Evolutionary conservation across 805 yeast genomes (phyloP).

Genomic region (Candida dajiaensis): DNA sequence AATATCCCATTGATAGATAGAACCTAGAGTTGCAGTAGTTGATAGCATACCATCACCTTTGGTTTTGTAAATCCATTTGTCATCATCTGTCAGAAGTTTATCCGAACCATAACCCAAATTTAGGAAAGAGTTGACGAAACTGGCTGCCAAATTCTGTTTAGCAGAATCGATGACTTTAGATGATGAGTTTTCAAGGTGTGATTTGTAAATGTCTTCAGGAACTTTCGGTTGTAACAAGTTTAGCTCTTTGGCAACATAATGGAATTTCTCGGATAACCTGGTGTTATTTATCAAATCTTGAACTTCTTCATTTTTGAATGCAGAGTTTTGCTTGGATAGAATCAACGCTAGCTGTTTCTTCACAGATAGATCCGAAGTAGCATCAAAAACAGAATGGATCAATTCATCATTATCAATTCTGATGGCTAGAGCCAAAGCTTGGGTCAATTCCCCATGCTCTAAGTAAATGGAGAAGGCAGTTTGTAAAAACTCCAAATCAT

Average conservation of each 20-base stretch:
- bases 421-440: constrained; percentile 86
- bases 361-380: constrained; percentile 64
- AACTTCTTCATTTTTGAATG: constrained; percentile 68
- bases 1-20: constrained; percentile 87
- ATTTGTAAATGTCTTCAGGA: constrained; percentile 92
- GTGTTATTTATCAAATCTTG: constrained; percentile 83
- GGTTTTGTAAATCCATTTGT: constrained; percentile 87
- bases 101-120: constrained; percentile 90
- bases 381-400: constrained; percentile 74
- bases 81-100: constrained; percentile 70
- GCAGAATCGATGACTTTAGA: constrained; percentile 72
- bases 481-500: constrained; percentile 76
- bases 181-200: constrained; percentile 75
- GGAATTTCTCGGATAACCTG: constrained; percentile 70
- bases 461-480: constrained; percentile 86
- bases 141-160: constrained; percentile 88
- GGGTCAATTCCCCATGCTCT: constrained; percentile 72
- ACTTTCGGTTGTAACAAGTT: constrained; percentile 84
- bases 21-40: constrained; percentile 87
- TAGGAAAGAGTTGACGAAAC: constrained; percentile 89
- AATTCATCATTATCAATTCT: constrained; percentile 78
- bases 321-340: constrained; percentile 78
- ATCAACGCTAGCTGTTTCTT: constrained; percentile 91
- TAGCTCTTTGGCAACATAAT: constrained; percentile 78
- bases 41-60: constrained; percentile 89